Evolutionary conservation across 2,329 filamentous ascomycete species (phyloP).

Genomic region (Exserohilum turcica): DNA sequence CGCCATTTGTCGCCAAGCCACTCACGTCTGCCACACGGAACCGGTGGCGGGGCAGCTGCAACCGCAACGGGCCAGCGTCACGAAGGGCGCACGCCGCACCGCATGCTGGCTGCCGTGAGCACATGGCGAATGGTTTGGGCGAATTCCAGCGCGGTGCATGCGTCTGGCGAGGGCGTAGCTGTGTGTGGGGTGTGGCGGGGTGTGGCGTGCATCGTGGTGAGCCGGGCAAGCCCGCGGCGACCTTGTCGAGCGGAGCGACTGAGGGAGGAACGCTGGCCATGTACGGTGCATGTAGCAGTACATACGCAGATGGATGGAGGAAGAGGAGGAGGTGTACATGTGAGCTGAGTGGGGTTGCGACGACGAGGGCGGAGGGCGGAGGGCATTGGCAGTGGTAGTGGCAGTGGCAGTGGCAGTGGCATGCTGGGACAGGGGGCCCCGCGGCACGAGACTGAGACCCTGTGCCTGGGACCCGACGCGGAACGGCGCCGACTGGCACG

Average conservation of each 20-base stretch:
- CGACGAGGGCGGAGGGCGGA: too few species aligned
- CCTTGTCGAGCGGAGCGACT: background rate
- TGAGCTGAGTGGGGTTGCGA: too few species aligned
- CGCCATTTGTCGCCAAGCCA: slow-evolving; percentile 27
- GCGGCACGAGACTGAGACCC: background rate
- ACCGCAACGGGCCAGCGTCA: background rate
- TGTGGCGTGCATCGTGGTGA: background rate
- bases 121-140: background rate
- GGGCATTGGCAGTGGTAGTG: too few species aligned
- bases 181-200: background rate
- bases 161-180: background rate
- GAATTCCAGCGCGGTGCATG: background rate
- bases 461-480: background rate
- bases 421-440: background rate
- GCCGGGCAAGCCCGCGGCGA: background rate
- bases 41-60: slow-evolving; percentile 6
- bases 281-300: too few species aligned
- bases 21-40: slow-evolving; percentile 6
- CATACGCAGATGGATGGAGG: too few species aligned
- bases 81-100: background rate
- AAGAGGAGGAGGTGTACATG: too few species aligned
- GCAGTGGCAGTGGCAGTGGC: background rate
- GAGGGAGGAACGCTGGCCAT: too few species aligned
- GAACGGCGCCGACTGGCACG: slow-evolving; percentile 5
- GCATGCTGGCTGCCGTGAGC: slow-evolving; percentile 1